Percentiles rank a stretch among this genome's conserved stretches.
Conservation (phyloP, 1,284 basidiomycete species). For the Violaceomyces palustris region DNA sequence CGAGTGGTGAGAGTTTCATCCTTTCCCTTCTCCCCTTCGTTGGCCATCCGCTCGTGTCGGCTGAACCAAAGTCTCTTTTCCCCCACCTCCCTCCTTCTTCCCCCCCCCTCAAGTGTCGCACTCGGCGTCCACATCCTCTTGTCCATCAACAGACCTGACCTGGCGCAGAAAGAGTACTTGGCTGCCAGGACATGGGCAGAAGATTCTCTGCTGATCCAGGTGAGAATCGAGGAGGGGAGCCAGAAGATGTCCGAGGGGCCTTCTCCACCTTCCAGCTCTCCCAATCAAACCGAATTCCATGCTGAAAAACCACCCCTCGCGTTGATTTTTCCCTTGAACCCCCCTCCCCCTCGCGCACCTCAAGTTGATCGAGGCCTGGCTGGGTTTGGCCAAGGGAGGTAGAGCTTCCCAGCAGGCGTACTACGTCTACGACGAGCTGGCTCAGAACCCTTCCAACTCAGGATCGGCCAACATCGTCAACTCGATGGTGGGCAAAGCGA, state of each 20-base stretch:
- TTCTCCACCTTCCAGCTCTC: no score
- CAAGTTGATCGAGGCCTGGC: constrained; percentile 51
- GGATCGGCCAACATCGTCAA: constrained; percentile 26
- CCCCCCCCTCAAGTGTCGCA: constrained; percentile 21
- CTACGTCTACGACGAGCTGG: constrained; percentile 51
- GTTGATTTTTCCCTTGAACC: no score
- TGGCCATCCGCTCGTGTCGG: background rate
- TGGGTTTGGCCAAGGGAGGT: constrained; percentile 44
- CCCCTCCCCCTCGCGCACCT: no score
- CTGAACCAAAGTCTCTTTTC: background rate
- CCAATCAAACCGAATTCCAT: no score
- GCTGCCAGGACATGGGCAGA: constrained; percentile 47
- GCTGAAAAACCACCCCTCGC: no score
- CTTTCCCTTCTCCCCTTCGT: background rate
- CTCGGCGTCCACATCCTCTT: constrained; percentile 50
- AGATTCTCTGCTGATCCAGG: constrained; percentile 47
- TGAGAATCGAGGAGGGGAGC: no score
- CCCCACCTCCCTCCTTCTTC: no score
- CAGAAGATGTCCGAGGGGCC: no score
- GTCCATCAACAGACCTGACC: constrained; percentile 43
- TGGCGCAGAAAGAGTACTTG: constrained; percentile 47
- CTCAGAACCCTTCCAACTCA: constrained; percentile 33
- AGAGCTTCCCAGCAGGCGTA: constrained; percentile 49
- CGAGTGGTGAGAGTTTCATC: constrained; percentile 20
- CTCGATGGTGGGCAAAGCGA: constrained; percentile 42